These are phyloP conservation scores for Penicillium lividum DNA, from an alignment of 495 filamentous ascomycete species.

Conservation along the genomic window DNA sequence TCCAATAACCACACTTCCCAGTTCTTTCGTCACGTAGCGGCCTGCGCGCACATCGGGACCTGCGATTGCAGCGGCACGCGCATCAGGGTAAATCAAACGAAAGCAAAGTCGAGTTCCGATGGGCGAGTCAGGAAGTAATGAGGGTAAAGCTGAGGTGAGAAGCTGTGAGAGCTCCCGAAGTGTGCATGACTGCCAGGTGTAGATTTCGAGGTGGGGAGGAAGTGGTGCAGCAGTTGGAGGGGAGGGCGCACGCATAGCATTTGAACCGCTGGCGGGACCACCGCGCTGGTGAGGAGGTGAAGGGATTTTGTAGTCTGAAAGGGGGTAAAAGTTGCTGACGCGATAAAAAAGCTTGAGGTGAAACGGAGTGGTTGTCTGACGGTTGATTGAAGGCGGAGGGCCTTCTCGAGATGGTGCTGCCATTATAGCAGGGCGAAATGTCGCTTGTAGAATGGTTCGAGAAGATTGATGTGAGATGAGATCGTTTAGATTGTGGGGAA, in stretches of 20 bases:
- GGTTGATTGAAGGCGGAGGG: constrained; percentile 49
- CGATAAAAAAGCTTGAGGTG: constrained; percentile 89
- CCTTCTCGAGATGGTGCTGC: constrained; percentile 29
- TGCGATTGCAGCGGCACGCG: constrained; percentile 50
- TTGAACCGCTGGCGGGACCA: constrained; percentile 35
- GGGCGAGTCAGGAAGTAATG: constrained; percentile 69
- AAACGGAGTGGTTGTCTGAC: constrained; percentile 81
- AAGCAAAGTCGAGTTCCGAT: constrained; percentile 83
- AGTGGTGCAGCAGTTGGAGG: constrained; percentile 46
- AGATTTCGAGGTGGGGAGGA: constrained; percentile 74
- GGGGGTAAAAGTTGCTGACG: constrained; percentile 66
- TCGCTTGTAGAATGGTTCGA: constrained; percentile 4
- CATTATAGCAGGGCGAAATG: constrained; percentile 23
- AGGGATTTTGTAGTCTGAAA: constrained; percentile 36
- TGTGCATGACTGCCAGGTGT: constrained; percentile 85
- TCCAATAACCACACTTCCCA: constrained; percentile 79
- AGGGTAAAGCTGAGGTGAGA: constrained; percentile 64
- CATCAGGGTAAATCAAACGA: constrained; percentile 84
- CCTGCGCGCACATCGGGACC: constrained; percentile 47
- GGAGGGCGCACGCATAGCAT: constrained; percentile 38
- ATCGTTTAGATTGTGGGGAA: no score
- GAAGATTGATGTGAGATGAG: background rate
- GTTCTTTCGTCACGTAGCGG: constrained; percentile 70
- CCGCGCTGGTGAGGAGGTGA: constrained; percentile 22
- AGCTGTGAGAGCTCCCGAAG: constrained; percentile 81